Evolutionary conservation across 139 green algal genomes (phyloP), one percentile per base, ranked within the genome.

Genomic region (Micromonas commoda): DNA sequence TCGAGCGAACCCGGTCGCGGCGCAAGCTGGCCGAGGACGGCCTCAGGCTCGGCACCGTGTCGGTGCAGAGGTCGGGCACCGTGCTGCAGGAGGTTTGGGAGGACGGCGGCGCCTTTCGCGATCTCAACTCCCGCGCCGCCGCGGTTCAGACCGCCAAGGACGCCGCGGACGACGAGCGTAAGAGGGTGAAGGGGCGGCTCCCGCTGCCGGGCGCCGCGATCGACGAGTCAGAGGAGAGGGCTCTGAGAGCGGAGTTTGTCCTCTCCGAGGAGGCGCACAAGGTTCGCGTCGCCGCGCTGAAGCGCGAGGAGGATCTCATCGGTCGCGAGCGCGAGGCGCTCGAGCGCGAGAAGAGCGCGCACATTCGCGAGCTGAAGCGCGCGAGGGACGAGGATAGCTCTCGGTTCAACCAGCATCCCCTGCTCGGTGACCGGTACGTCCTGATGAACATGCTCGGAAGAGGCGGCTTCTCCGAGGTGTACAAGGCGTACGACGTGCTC

Each of bases 391-490:
- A 97, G 85, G 91, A 96, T 31, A 81, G 28, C 31, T 88, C 74
- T 24, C 88, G 90, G 38, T 97, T 96, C 80, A 72, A 64, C n/a
- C 37, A 77, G 33, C 67, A 81, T 32, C 79, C 78, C 21, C 54
- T 92, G 38, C 76, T 97, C 75, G 53, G 89, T 45, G 35, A 85
- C 23, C 88, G 93, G 52, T 97, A 97, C 80, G 82, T 92, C 28
- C 87, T 98, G 74, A 76, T 91, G 64, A 85, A 87, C 35, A 79
- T 98, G 80, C 87, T 98, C 35, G 94, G 94, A 29, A 91, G 93
- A 81, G 94, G 94, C 4, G 94, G 94, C 37, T 98, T 98, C 79
- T 91, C 81, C 23, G 94, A 98, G 83, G 94, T 98, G 6, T 96
- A 89, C 82, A 87, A 87, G 78, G 83, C 82, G 19, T 82, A 66